phyloP scores from a whole-genome alignment of 805 yeast species.

The Metschnikowia lunata region DNA sequence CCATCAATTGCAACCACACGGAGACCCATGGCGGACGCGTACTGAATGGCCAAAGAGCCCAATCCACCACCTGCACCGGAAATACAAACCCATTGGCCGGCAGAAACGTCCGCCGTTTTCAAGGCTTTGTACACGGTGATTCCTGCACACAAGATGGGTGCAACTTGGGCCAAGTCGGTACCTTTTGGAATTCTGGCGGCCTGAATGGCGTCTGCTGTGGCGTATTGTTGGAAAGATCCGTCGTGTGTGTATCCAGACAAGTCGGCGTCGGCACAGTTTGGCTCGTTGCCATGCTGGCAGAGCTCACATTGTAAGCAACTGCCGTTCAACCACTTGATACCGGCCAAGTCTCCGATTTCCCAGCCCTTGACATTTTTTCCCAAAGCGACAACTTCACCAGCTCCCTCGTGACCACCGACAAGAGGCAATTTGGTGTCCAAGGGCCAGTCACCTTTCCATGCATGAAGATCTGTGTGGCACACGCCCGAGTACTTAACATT shows the following conservation, averaged over 20 bases:
- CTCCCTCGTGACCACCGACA: constrained; percentile 48
- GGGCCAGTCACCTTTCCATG: constrained; percentile 48
- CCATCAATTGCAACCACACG: constrained; percentile 69
- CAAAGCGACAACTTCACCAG: constrained; percentile 43
- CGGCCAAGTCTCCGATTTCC: constrained; percentile 42
- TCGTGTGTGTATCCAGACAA: constrained; percentile 73
- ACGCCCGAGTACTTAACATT: constrained; percentile 45
- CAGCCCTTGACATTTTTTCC: constrained; percentile 41
- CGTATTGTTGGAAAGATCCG: constrained; percentile 65
- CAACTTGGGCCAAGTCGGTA: constrained; percentile 50
- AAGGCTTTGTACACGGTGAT: constrained; percentile 66
- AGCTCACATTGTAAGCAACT: constrained; percentile 41
- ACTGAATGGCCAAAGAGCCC: constrained; percentile 72
- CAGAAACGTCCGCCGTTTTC: constrained; percentile 49
- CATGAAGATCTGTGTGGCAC: constrained; percentile 45
- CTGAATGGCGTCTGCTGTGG: constrained; percentile 61
- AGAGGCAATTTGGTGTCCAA: constrained; percentile 42
- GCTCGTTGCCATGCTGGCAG: constrained; percentile 42
- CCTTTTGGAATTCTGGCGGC: constrained; percentile 56
- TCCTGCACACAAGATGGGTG: constrained; percentile 67
- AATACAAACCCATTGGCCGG: constrained; percentile 73
- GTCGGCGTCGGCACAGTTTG: constrained; percentile 60
- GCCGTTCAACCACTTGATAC: constrained; percentile 45
- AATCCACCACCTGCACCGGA: constrained; percentile 84
- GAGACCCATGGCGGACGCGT: constrained; percentile 72